Base-by-base conservation (phyloP, 768 basidiomycete species). In the Baorangia bicolor region DNA sequence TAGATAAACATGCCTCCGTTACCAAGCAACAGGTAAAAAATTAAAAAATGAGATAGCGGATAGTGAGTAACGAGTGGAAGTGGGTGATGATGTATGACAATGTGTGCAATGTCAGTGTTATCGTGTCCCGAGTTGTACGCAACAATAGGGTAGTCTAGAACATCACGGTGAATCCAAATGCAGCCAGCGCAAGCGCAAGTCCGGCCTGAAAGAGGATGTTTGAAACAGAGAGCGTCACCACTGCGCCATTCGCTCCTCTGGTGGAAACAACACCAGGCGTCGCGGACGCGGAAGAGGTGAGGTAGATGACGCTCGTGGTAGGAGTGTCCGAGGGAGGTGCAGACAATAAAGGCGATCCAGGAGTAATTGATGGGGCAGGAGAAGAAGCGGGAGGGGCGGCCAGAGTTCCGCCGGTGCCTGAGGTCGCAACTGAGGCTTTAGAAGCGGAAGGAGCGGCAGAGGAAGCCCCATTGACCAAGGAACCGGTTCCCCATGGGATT, bases 401-500 rank as follows among this genome's bases (percentile, higher is more conserved):
- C 23, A 8, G 14, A 10, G 39, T 25, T 28, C 55, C 51, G 11
- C n/a, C 39, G 13, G 60, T 43, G n/a, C 57, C 45, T 1, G 64
- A 33, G 25, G 46, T 30, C 30, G 53, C 38, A 39, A 51, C 43
- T 12, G 58, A 25, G 10, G 51, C 21, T n/a, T 12, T 51, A 46
- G 64, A 46, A 16, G 66, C 59, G 13, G 73, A 45, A n/a, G 68
- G 52, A 34, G 57, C 52, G 10, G 69, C 70, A 12, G 73, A 69
- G 12, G 81, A 67, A 14, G 80, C 68, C 44, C 83, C 75, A 38
- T 71, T 73, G 42, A 64, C 60, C 50, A 93, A 81, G 8, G 72
- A 63, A 39, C 90, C 91, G 10, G 58, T 73, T 37, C 91, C 91
- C 86, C 86, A 92, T 1, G 83, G 77, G 41, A 91, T 84, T 1